These are phyloP conservation scores for Daldinia grandis DNA, from an alignment of 495 filamentous ascomycete species.

Conservation along the genomic window DNA sequence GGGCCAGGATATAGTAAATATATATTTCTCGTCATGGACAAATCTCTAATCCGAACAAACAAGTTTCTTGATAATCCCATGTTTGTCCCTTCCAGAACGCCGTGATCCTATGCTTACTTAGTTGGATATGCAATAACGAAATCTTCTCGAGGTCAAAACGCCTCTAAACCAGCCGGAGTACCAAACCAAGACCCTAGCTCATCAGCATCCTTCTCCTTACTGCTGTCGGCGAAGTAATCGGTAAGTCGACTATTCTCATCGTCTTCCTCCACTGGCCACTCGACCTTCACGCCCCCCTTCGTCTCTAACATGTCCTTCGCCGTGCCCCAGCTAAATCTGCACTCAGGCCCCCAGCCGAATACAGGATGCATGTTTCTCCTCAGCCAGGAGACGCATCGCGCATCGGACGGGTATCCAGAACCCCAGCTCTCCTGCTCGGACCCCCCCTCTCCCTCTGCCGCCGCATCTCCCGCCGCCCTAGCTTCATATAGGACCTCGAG, in stretches of 20 bases:
- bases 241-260: constrained; percentile 71
- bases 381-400: constrained; percentile 80
- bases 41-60: constrained; percentile 25
- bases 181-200: constrained; percentile 73
- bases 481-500: constrained; percentile 76
- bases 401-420: constrained; percentile 92
- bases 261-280: constrained; percentile 83
- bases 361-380: constrained; percentile 86
- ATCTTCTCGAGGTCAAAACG: constrained; percentile 56
- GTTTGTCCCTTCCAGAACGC: constrained; percentile 24
- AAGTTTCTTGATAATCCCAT: not conserved
- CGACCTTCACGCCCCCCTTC: constrained; percentile 69
- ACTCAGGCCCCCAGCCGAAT: constrained; percentile 94
- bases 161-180: constrained; percentile 63
- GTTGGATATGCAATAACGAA: constrained; percentile 28
- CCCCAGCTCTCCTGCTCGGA: constrained; percentile 70
- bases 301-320: constrained; percentile 89
- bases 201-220: constrained; percentile 56
- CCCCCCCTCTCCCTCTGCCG: constrained; percentile 29
- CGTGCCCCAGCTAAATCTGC: constrained; percentile 94
- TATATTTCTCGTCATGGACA: constrained; percentile 21
- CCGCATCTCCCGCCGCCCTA: constrained; percentile 35
- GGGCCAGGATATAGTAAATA: constrained; percentile 44
- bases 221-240: constrained; percentile 68
- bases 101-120: constrained; percentile 26